Percentiles rank a stretch among this genome's conserved stretches.
phyloP scores from a whole-genome alignment of 352 stramenopile species.

The Phytopythium delawarense region DNA sequence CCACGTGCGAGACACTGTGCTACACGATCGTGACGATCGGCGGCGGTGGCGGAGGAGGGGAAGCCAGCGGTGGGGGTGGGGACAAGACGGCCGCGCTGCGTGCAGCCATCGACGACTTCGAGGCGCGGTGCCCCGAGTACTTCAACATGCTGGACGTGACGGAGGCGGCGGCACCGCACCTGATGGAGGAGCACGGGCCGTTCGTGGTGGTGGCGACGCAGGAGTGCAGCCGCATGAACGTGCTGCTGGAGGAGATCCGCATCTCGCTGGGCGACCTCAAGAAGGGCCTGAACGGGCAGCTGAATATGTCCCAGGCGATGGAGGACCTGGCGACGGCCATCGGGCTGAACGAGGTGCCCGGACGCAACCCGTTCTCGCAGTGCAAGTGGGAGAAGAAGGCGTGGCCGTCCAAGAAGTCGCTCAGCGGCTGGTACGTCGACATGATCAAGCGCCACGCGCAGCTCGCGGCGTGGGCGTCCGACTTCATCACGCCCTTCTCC shows the following conservation, averaged over 20 bases:
- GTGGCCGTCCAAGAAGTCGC: slow-evolving; percentile 93
- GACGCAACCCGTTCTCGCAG: slow-evolving; percentile 93
- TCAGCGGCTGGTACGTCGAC: slow-evolving; percentile 90
- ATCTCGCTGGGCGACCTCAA: slow-evolving; percentile 91
- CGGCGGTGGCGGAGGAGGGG: slow-evolving; percentile 26
- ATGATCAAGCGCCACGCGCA: slow-evolving; percentile 92
- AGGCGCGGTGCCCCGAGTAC: slow-evolving; percentile 85
- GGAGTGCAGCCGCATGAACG: slow-evolving; percentile 95
- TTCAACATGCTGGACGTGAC: slow-evolving; percentile 93
- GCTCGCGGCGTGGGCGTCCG: slow-evolving; percentile 81
- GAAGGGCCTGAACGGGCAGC: slow-evolving; percentile 94
- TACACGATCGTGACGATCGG: slow-evolving; percentile 92
- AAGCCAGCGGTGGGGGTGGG: slow-evolving; percentile 53
- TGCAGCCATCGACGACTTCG: slow-evolving; percentile 88
- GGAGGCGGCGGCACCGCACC: slow-evolving; percentile 80
- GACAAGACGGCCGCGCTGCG: slow-evolving; percentile 80
- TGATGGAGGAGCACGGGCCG: slow-evolving; percentile 86
- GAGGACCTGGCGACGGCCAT: slow-evolving; percentile 92
- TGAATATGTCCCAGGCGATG: slow-evolving; percentile 95
- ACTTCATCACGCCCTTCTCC: slow-evolving; percentile 91
- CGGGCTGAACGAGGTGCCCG: slow-evolving; percentile 92
- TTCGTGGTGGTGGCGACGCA: slow-evolving; percentile 95
- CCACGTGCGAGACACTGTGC: slow-evolving; percentile 89
- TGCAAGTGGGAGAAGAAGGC: slow-evolving; percentile 95
- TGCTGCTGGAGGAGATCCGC: slow-evolving; percentile 89